These are phyloP conservation scores for Xylaria sp. DNA, from an alignment of 2,329 filamentous ascomycete species.

Conservation along the genomic window DNA sequence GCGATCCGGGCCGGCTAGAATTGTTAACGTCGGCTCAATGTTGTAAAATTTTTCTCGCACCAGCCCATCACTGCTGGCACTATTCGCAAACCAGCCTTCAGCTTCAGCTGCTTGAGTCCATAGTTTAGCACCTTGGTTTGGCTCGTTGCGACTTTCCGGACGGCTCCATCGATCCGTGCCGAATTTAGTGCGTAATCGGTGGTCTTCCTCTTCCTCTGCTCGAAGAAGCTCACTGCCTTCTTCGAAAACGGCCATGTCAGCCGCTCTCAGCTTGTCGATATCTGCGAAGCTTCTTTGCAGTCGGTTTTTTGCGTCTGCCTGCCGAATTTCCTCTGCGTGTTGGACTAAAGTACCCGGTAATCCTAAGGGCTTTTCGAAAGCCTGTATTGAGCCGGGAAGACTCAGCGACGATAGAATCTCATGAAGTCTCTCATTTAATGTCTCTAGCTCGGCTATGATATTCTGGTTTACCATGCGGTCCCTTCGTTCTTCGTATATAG, in stretches of 20 bases:
- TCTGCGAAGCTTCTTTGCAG: conserved; percentile 83
- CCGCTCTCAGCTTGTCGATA: conserved; percentile 84
- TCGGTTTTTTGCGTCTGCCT: conserved; percentile 82
- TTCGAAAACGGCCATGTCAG: conserved; percentile 77
- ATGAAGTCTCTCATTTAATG: conserved; percentile 78
- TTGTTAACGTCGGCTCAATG: conserved; percentile 73
- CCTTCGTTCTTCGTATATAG: conserved; percentile 90
- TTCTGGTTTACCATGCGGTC: conserved; percentile 89
- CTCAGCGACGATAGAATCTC: conserved; percentile 81
- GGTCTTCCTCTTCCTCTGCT: conserved; percentile 84
- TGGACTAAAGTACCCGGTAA: conserved; percentile 83
- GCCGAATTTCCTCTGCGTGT: conserved; percentile 91
- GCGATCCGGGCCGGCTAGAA: conserved; percentile 80
- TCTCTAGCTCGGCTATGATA: conserved; percentile 84
- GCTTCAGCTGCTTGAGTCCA: conserved; percentile 80
- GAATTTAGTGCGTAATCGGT: conserved; percentile 74
- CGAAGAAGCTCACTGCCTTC: conserved; percentile 81
- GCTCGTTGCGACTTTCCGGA: conserved; percentile 70
- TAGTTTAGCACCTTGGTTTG: conserved; percentile 65
- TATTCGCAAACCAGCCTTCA: conserved; percentile 79
- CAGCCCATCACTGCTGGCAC: conserved; percentile 59
- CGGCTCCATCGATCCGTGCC: conserved; percentile 87
- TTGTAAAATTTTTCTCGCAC: conserved; percentile 80
- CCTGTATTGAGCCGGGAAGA: conserved; percentile 89
- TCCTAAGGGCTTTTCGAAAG: conserved; percentile 91